phyloP scores from a whole-genome alignment of 2,329 filamentous ascomycete species.

The Byssochlamys sp. region DNA sequence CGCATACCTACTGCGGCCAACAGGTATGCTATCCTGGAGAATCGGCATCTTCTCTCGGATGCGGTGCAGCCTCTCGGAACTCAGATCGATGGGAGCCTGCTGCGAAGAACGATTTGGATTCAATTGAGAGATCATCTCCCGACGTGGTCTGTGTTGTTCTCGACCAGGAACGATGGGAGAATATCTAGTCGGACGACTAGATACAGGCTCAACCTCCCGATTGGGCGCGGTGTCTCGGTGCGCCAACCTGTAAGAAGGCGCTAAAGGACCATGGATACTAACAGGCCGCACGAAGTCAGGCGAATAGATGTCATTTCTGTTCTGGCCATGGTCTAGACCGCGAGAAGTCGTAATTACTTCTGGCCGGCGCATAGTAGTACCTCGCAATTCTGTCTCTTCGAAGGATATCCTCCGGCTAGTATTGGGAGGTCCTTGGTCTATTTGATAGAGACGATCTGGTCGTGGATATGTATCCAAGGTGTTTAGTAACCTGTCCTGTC shows the following conservation, averaged over 20 bases:
- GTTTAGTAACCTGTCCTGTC: neutral
- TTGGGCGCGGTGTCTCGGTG: constrained; percentile 10
- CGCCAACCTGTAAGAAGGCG: constrained; percentile 11
- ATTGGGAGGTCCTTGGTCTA: neutral
- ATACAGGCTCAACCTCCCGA: neutral
- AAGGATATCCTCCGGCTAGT: neutral
- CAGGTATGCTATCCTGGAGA: neutral
- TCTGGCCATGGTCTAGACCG: constrained; percentile 8
- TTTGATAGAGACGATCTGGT: neutral
- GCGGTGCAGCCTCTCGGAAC: neutral
- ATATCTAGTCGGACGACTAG: constrained; percentile 1
- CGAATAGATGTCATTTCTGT: constrained; percentile 12
- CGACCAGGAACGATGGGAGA: neutral
- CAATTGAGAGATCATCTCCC: neutral
- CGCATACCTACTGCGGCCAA: constrained; percentile 2
- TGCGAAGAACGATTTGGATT: neutral
- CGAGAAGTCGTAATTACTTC: neutral
- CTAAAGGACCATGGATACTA: constrained; percentile 16
- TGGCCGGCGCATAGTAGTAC: neutral
- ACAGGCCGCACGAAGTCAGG: constrained; percentile 29
- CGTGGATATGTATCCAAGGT: neutral
- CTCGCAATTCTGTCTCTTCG: neutral
- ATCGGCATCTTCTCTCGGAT: neutral
- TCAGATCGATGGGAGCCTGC: neutral
- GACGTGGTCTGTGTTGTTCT: neutral